Evolutionary conservation across 202 grass and related monocot species (phyloP), one percentile per base, ranked within the genome.

Genomic region (Digitaria exilis): DNA sequence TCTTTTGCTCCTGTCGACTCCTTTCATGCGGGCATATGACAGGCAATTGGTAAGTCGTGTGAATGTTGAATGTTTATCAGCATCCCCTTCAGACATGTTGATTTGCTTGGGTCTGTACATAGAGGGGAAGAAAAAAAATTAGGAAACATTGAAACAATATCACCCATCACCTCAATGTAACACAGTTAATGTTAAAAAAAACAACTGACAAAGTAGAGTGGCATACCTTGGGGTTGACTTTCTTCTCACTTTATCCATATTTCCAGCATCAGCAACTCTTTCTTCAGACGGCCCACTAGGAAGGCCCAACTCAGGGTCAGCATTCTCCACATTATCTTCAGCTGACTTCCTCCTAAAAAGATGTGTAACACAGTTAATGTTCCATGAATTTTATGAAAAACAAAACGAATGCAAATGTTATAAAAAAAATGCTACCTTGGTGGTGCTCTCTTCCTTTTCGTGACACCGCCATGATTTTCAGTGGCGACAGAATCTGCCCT

Each of bases 41-140:
- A 90, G 57, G 79, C 88, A 90, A 78, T 60, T 56, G 19, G 41
- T 67, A 62, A 90, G 73, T 12, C 78, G 72, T 5, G n/a, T 41
- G 10, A 15, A 75, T 28, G 60, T 80, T 9, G 88, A 89, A 69
- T 76, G 46, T 71, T 73, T 71, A 18, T 67, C 30, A 4, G 19
- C 83, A 59, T 80, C 51, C 29, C 30, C 83, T 85, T 89, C 66
- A 26, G 30, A 5, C 57, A 45, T 72, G 39, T 50, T 82, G 77
- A 85, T 72, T 17, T 42, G 72, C 78, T 72, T 89, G 65, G 87
- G 87, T 77, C 87, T 89, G n/a, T 37, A 70, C 76, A 63, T 7
- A n/a, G 64, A 30, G 21, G 2, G 24, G 32, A 4, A 18, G 7
- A 16, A 39, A 21, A 45, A 65, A 41, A 48, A 48, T 56, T 64